phyloP scores from a whole-genome alignment of 306 rosid genomes.

The Trifolium repens region DNA sequence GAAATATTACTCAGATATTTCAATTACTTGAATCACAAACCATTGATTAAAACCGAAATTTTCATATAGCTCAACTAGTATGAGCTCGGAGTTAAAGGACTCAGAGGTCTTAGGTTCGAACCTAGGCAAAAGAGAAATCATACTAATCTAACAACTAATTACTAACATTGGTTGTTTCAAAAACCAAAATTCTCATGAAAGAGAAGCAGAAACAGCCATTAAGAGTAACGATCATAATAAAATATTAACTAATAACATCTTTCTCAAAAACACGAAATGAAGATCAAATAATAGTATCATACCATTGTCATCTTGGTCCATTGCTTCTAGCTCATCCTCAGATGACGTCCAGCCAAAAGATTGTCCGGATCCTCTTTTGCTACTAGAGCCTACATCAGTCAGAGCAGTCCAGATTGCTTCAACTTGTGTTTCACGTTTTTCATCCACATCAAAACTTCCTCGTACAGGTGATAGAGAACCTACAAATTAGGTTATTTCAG shows the following conservation, averaged over 20 bases:
- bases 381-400: slow-evolving; percentile 79
- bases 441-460: slow-evolving; percentile 69
- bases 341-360: slow-evolving; percentile 89
- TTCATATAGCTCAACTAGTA: too few species aligned
- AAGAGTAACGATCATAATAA: not conserved
- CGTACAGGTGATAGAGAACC: slow-evolving; percentile 80
- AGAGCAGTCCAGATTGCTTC: slow-evolving; percentile 88
- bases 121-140: too few species aligned
- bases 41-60: not conserved
- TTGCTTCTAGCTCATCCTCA: slow-evolving; percentile 87
- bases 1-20: slow-evolving; percentile 28
- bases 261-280: not conserved
- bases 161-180: not conserved
- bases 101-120: too few species aligned
- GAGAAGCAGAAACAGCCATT: slow-evolving; percentile 32
- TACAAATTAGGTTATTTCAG: slow-evolving; percentile 43
- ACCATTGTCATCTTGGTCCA: slow-evolving; percentile 91
- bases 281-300: slow-evolving; percentile 28
- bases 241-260: too few species aligned
- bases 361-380: slow-evolving; percentile 50
- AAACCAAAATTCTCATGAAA: slow-evolving; percentile 31
- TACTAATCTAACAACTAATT: too few species aligned
- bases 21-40: slow-evolving; percentile 26
- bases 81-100: too few species aligned
- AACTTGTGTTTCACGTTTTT: slow-evolving; percentile 54